Percentiles rank a stretch among this genome's conserved stretches.
Evolutionary conservation across 2,329 filamentous ascomycete genomes (phyloP).

Genomic region (Didymosphaeria variabile): DNA sequence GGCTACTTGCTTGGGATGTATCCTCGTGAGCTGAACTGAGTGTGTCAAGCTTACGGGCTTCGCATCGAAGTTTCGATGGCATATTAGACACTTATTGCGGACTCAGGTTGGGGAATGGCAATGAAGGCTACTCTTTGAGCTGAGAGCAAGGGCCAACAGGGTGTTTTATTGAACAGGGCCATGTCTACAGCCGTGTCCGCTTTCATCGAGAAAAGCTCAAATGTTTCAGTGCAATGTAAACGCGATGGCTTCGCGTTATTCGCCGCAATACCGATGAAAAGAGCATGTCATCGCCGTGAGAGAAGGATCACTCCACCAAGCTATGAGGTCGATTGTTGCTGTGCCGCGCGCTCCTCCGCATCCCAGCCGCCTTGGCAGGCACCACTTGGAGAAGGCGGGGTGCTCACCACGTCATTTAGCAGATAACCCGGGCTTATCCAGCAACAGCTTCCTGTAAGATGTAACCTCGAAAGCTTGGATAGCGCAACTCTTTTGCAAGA

Average conservation of each 20-base stretch:
- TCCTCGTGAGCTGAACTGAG: conserved; percentile 21
- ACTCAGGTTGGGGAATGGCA: no score
- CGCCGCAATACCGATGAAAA: no score
- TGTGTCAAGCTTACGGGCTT: not conserved
- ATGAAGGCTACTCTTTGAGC: no score
- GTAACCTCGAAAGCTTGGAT: conserved; percentile 33
- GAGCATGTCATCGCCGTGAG: no score
- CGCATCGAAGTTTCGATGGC: not conserved
- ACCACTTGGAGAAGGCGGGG: conserved; percentile 26
- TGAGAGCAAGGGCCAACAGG: no score
- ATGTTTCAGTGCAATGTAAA: no score
- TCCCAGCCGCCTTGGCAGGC: conserved; percentile 28
- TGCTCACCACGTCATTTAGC: conserved; percentile 26
- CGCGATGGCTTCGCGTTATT: no score
- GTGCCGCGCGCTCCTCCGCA: not conserved
- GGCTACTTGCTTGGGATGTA: conserved; percentile 23
- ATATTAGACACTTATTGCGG: not conserved
- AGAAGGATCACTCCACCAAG: no score
- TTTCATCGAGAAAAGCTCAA: no score
- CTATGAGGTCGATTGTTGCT: not conserved
- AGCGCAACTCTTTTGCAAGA: conserved; percentile 11
- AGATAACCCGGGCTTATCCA: conserved; percentile 11
- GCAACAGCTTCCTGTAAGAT: conserved; percentile 20
- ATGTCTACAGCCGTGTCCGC: no score
- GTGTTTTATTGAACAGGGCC: no score